Evolutionary conservation across 495 filamentous ascomycete genomes (phyloP).

Genomic region (Physcia stellaris): DNA sequence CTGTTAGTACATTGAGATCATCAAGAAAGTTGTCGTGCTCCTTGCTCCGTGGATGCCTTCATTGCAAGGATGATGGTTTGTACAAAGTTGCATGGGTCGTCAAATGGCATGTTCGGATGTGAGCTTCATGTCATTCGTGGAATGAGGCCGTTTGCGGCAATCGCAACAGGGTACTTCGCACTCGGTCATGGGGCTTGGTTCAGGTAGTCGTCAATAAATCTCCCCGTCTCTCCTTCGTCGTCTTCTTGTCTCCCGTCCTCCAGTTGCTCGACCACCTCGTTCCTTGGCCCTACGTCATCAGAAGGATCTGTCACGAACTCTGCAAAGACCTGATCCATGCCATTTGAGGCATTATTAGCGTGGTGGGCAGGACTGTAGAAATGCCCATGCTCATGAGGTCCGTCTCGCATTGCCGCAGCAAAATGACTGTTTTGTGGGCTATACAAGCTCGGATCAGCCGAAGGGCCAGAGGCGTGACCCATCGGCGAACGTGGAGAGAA

Average conservation of each 20-base stretch:
- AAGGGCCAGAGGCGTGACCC: constrained; percentile 5
- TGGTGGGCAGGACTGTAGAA: constrained; percentile 3
- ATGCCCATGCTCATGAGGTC: constrained; percentile 5
- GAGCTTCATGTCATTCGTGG: too few relatives aligned
- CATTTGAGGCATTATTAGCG: constrained; percentile 1
- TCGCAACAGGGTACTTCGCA: background rate
- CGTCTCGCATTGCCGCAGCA: constrained; percentile 1
- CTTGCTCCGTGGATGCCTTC: too few relatives aligned
- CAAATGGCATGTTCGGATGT: too few relatives aligned
- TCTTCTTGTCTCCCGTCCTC: constrained; percentile 14
- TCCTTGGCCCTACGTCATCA: constrained; percentile 14
- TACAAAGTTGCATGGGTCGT: too few relatives aligned
- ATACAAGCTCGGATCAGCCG: constrained; percentile 13
- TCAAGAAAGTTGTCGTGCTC: too few relatives aligned
- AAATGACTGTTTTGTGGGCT: constrained; percentile 11
- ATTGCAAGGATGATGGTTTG: too few relatives aligned
- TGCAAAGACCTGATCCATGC: constrained; percentile 14
- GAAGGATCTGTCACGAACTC: constrained; percentile 16
- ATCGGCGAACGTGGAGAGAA: constrained; percentile 14
- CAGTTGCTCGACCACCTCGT: constrained; percentile 14
- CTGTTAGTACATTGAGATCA: too few relatives aligned
- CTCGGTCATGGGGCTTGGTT: background rate
- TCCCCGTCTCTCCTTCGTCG: constrained; percentile 10
- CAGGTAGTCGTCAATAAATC: constrained; percentile 1
- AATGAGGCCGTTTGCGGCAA: too few relatives aligned